These are phyloP conservation scores for Mimosa pudica DNA, from an alignment of 306 rosid species.

Conservation along the genomic window DNA sequence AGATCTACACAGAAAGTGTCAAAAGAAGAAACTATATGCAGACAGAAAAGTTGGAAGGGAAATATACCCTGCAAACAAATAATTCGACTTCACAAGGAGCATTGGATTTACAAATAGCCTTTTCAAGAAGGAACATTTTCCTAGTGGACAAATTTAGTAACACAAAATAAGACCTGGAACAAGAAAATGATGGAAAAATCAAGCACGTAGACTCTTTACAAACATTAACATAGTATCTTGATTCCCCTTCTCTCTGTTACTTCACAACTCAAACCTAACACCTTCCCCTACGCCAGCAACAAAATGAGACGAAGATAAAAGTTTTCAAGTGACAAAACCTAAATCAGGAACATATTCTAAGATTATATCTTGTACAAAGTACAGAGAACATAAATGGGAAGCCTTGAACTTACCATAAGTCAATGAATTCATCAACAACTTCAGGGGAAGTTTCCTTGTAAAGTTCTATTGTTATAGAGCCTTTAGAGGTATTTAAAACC, in stretches of 20 bases:
- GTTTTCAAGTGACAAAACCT: constrained; percentile 9
- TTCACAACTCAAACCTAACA: constrained; percentile 14
- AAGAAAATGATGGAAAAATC: not conserved
- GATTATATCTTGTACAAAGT: not conserved
- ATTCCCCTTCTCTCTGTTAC: not conserved
- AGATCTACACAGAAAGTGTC: not conserved
- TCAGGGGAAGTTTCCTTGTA: constrained; percentile 92
- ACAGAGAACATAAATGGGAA: constrained; percentile 8
- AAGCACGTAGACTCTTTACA: not conserved
- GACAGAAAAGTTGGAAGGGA: no score
- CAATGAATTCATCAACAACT: constrained; percentile 95
- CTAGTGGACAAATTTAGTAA: not conserved
- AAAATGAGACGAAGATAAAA: constrained; percentile 7
- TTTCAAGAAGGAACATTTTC: not conserved
- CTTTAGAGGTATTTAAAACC: constrained; percentile 90
- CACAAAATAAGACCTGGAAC: not conserved
- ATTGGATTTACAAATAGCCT: not conserved
- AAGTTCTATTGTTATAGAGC: constrained; percentile 67
- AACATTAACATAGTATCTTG: not conserved
- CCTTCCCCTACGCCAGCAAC: constrained; percentile 19
- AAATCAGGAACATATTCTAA: constrained; percentile 27
- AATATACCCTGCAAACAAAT: no score
- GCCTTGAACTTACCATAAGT: constrained; percentile 77
- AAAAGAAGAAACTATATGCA: not conserved
- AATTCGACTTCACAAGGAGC: not conserved